Evolutionary conservation across 768 basidiomycete genomes (phyloP), one percentile per base, ranked within the genome.

Genomic region (Rhodotorula kratochvilovae): DNA sequence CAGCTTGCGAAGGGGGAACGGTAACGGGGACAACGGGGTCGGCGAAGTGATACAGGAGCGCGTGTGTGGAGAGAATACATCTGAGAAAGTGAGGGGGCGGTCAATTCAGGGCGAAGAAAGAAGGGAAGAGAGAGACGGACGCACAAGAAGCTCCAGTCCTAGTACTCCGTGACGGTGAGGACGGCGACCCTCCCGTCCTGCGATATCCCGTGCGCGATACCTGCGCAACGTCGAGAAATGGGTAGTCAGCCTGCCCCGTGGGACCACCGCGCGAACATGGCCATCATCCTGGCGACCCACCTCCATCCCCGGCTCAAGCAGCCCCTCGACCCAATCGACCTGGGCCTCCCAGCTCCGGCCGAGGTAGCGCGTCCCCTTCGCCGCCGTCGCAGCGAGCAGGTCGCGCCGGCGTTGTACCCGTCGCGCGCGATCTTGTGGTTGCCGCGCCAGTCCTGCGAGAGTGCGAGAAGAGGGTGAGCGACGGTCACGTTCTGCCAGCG

Each of bases 351-450:
- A 93, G 83, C 85, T 86, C 67, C 85, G 83, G 8, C 86, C 85
- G 45, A 85, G 85, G 85, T 87, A 89, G 29, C 83, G 81, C 50
- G 85, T 84, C 31, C 88, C 88, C 5, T 83, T 80, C 25, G 85
- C 76, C 17, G 91, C 91, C 15, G 82, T 85, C 54, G 85, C 82
- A 27, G 93, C 90, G 62, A 93, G 81, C 4, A 43, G 87, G 81
- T 93, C 88, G 17, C 91, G 86, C 91, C 91, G 70, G 85, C 80
- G 77, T 93, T 91, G 78, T 92, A 93, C 2, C 91, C 91, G 71
- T 93, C 81, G 10, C 85, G 85, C 19, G 86, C 84, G 63, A 93
- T 92, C 78, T 83, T 87, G 78, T 93, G 91, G 31, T 76, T 68
- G 27, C 66, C 63, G 25, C 73, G 68, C 12, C 70, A 7, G 43